A percentile compares a stretch with the other conserved stretches of the same genome.
phyloP scores from a whole-genome alignment of 2,329 filamentous ascomycete species.

The Fusarium euwallaceae region DNA sequence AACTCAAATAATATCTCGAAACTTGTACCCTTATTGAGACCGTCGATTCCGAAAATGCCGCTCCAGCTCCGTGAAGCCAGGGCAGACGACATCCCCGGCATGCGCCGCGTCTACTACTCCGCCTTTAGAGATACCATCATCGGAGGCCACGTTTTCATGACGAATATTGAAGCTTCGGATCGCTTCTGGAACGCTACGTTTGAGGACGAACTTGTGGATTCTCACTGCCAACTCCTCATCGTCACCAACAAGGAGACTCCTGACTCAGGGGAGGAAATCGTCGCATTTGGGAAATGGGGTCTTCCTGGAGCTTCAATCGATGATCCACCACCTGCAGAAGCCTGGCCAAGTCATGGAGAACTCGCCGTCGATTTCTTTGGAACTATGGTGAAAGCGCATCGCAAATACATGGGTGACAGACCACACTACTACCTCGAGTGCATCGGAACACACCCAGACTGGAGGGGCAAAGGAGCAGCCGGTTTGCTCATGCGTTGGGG shows the following conservation, averaged over 20 bases:
- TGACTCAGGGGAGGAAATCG: slow-evolving; percentile 43
- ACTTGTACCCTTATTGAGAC: background rate
- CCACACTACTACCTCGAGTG: slow-evolving; percentile 65
- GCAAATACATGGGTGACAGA: slow-evolving; percentile 54
- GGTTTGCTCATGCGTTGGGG: slow-evolving; percentile 63
- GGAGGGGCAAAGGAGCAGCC: slow-evolving; percentile 62
- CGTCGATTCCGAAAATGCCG: slow-evolving; percentile 32
- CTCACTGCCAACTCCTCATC: slow-evolving; percentile 55
- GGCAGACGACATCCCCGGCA: slow-evolving; percentile 54
- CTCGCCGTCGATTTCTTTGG: slow-evolving; percentile 58
- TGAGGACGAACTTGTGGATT: slow-evolving; percentile 56
- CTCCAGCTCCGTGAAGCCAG: slow-evolving; percentile 55
- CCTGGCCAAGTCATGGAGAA: slow-evolving; percentile 58
- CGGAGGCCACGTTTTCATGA: slow-evolving; percentile 54
- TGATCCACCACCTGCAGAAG: slow-evolving; percentile 44
- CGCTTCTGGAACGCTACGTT: slow-evolving; percentile 54
- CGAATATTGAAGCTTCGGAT: slow-evolving; percentile 37
- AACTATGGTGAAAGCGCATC: slow-evolving; percentile 51
- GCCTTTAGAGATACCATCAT: slow-evolving; percentile 59
- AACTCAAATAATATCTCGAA: background rate
- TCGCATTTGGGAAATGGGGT: slow-evolving; percentile 65
- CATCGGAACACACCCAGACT: slow-evolving; percentile 57
- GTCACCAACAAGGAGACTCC: slow-evolving; percentile 50
- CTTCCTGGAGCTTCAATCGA: slow-evolving; percentile 45
- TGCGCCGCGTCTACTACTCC: slow-evolving; percentile 60